Base-by-base conservation (phyloP, 306 rosid species). In the Quercus rubra region DNA sequence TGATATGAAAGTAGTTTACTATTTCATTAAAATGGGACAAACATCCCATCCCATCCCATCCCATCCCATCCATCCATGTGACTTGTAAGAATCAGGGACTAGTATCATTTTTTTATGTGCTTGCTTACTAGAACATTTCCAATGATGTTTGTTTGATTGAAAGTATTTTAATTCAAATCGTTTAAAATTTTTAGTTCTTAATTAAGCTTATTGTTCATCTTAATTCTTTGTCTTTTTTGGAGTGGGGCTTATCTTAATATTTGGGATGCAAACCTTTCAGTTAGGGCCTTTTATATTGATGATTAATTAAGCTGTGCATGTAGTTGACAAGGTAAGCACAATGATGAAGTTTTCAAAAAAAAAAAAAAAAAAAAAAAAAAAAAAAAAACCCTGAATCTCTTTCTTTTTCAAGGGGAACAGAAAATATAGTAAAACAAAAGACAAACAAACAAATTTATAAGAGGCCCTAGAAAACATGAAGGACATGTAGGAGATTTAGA, bases 401-500 rank as follows among this genome's bases (percentile, higher is more conserved):
- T 43, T 17, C 52, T 18, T 49, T 4, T 2, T 13, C 74, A 41
- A 13, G 70, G 69, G 64, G 10, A 46, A 20, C 12, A 21, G 63
- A 59, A 6, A 15, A 55, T 38, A 5, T 0, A 54, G 3, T 15
- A n/a, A 21, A 62, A 73, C 33, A 38, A 72, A 25, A 55, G 33
- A 20, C 23, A 58, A 17, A 57, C 27, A 4, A 21, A 59, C 66
- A 54, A 62, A 76, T 69, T 69, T 58, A 66, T 73, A 72, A 78
- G 54, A 75, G 81, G 74, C 82, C 75, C 55, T 31, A 81, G 81
- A 86, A 80, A 75, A 81, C 84, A 84, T 58, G 87, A 83, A 85
- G 81, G 83, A 76, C 82, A 85, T 78, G 86, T 59, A 72, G 84
- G 77, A 28, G 79, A 82, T 76, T 84, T 84, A 86, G 89, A 85